These are phyloP conservation scores for Carpinus fangiana DNA, from an alignment of 306 rosid genomes.

Conservation along the genomic window DNA sequence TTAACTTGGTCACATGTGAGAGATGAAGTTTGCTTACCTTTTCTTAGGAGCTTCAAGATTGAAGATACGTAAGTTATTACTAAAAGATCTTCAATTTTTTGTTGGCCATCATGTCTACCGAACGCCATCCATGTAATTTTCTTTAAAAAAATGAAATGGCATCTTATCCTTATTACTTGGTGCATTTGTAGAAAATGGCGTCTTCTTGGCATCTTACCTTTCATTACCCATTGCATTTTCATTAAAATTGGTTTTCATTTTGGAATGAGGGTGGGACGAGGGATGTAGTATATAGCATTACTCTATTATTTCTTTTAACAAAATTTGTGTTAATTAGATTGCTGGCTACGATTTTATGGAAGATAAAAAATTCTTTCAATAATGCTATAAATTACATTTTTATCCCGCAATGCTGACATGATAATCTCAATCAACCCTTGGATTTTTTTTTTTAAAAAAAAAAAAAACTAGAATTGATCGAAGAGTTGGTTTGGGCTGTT, in stretches of 20 bases:
- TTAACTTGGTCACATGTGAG: conserved; percentile 2
- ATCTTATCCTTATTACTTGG: not conserved
- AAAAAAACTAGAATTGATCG: too few relatives aligned
- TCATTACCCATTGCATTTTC: not conserved
- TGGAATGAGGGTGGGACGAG: too few relatives aligned
- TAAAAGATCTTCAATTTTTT: not conserved
- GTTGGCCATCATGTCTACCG: not conserved
- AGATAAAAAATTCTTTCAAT: not conserved
- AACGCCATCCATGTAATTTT: not conserved
- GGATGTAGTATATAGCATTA: too few relatives aligned
- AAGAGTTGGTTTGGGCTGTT: too few relatives aligned
- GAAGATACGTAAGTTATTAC: conserved; percentile 16
- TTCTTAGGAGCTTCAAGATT: conserved; percentile 10
- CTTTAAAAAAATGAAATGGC: not conserved
- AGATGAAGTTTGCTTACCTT: conserved; percentile 16
- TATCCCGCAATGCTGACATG: too few relatives aligned
- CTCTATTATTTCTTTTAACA: not conserved
- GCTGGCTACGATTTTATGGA: not conserved
- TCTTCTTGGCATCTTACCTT: not conserved
- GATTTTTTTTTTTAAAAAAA: too few relatives aligned
- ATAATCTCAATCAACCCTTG: too few relatives aligned
- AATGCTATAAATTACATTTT: too few relatives aligned
- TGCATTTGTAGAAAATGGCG: not conserved
- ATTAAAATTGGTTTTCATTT: not conserved
- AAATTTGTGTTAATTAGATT: not conserved